Conservation (phyloP, 257 asterid species). For the Echium plantagineum region DNA sequence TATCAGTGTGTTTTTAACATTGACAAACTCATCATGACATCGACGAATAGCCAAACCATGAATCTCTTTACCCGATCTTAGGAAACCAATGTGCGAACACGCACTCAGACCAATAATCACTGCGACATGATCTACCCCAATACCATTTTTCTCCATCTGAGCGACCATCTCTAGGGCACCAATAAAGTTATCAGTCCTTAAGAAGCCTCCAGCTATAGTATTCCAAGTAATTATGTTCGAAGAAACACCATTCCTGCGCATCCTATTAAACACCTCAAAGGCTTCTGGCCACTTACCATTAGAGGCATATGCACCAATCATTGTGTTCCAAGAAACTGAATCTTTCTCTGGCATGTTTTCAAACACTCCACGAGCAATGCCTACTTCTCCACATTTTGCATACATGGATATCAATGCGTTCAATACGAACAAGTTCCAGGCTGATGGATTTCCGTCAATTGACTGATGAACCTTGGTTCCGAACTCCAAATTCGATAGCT, state of each 20-base stretch:
- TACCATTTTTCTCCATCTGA: conserved; percentile 35
- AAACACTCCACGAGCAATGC: conserved; percentile 49
- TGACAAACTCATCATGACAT: conserved; percentile 29
- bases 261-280: conserved; percentile 50
- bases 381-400: conserved; percentile 66
- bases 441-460: conserved; percentile 30
- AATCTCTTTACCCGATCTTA: conserved; percentile 55
- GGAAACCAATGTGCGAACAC: conserved; percentile 53
- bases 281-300: conserved; percentile 64
- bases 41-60: conserved; percentile 64
- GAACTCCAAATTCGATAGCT: conserved; percentile 38
- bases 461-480: conserved; percentile 58
- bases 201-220: conserved; percentile 63
- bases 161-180: conserved; percentile 48
- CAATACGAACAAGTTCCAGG: conserved; percentile 55
- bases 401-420: conserved; percentile 84
- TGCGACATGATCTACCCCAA: conserved; percentile 55
- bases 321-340: conserved; percentile 73
- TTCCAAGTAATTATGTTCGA: conserved; percentile 55
- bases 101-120: conserved; percentile 64
- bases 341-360: conserved; percentile 52
- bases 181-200: conserved; percentile 41
- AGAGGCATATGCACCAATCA: conserved; percentile 65
- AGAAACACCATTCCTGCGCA: conserved; percentile 34
- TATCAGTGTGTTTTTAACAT: conserved; percentile 54